Evolutionary conservation across 2,329 filamentous ascomycete genomes (phyloP), one percentile per base, ranked within the genome.

Genomic region (Hypoxylon rubiginosum): DNA sequence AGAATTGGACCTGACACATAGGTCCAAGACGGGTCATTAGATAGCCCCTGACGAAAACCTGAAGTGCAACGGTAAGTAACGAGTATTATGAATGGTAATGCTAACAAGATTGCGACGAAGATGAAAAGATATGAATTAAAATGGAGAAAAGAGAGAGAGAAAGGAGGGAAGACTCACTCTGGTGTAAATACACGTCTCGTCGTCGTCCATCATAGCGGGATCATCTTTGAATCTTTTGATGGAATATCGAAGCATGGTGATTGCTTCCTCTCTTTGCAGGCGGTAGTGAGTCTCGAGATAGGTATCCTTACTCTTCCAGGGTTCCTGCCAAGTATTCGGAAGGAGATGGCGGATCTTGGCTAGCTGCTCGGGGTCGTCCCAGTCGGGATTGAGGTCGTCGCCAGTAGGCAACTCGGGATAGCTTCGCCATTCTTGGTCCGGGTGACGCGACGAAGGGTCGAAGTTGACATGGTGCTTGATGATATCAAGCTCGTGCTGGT

Each of bases 221-320:
- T 84, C 73, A 0, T 77, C 69, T 24, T 82, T 84, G 58, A 91
- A 85, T 11, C 83, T 78, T 0, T 81, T 79, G 0, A 97, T 85
- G 0, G 92, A 89, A 66, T 88, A 84, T 6, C 93, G 86, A 0
- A 97, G 82, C 0, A 90, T 85, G 11, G 91, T 86, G 2, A 92
- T 82, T 0, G 89, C 87, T 74, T 97, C 93, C 73, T 93, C 91
- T 2, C 94, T 86, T 7, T 93, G 83, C 1, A 97, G 85, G 2
- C 88, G 82, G 74, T 96, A 97, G 53, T 97, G 92, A 0, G 88
- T 85, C 32, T 87, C 82, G 0, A 97, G 81, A 62, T 97, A 97
- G 0, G 84, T 82, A 1, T 88, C 83, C 49, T 87, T 90, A 4
- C 83, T 87, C 0, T 78, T 68, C 83, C 90, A 95, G 0, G 88